Base-by-base conservation (phyloP, 352 stramenopile genomes). In the Blastocystis sp. region DNA sequence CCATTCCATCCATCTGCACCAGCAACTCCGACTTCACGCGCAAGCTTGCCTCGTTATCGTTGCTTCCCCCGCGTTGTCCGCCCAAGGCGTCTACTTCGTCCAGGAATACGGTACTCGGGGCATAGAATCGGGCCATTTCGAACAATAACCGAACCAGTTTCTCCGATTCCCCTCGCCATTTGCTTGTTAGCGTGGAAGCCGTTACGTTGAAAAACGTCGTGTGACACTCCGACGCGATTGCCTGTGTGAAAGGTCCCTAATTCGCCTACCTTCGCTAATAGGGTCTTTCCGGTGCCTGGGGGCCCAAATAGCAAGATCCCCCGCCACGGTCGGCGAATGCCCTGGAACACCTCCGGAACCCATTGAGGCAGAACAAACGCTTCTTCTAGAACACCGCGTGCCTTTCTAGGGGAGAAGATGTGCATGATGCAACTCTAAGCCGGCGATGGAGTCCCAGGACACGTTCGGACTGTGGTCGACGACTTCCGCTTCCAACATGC, bases 181-280 rank as follows among this genome's bases (percentile, higher is more conserved):
- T 96, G 64, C 92, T 94, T 24, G 92, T 92, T 0, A 96, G 88
- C 27, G 90, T 95, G 4, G 92, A 96, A 36, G 92, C 91, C 40
- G 90, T 94, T 46, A 98, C 94, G 87, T 97, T 98, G 89, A 98
- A 98, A 89, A 98, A 98, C 1, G 94, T 98, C 7, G 94, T 95
- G 61, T 94, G 92, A 89, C 94, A 97, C 77, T 98, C 94, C 40
- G 94, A 94, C 1, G 94, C 94, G 14, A 97, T 92, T 0, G 92
- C 93, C 85, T 91, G 4, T 18, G 18, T 14, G 16, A 40, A 24
- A 73, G 9, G 8, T 8, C 24, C 0, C 54, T 11, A n/a, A 18
- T 16, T 40, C 24, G 71, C 71, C 7, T 57, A 86, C 77, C 51
- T 86, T 86, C 11, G 77, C 77, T 9, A 87, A 16, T 36, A 96